Conservation (phyloP, 257 asterid species). For the Capsicum rhomboideum region DNA sequence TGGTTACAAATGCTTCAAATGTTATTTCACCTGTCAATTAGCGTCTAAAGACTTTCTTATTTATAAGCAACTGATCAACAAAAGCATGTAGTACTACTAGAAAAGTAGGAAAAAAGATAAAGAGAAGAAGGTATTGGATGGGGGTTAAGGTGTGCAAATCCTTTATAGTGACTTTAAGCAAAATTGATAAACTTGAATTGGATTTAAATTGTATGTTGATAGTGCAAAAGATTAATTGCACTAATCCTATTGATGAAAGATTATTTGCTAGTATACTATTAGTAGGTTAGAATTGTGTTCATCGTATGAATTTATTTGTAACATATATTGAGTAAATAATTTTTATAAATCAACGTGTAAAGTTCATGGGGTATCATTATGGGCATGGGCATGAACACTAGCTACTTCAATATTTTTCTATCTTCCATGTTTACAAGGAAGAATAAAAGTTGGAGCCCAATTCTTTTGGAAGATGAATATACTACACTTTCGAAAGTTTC, state of each 20-base stretch:
- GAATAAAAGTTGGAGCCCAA: too few species aligned
- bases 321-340: neutral
- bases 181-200: too few species aligned
- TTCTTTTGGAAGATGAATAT: too few species aligned
- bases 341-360: too few species aligned
- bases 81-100: neutral
- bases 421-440: too few species aligned
- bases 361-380: too few species aligned
- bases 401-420: neutral
- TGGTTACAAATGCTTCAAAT: neutral
- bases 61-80: neutral
- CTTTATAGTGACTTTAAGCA: too few species aligned
- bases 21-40: conserved; percentile 2
- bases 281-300: neutral
- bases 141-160: too few species aligned
- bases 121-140: neutral
- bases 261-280: neutral
- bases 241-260: neutral
- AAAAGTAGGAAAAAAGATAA: neutral
- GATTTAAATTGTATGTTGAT: too few species aligned
- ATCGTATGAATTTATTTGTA: neutral
- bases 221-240: neutral
- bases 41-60: neutral
- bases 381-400: neutral
- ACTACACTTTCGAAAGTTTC: too few species aligned